A percentile compares a stretch with the other conserved stretches of the same genome.
phyloP scores from a whole-genome alignment of 116 monocot genomes.

The Papilionanthe hybrid region DNA sequence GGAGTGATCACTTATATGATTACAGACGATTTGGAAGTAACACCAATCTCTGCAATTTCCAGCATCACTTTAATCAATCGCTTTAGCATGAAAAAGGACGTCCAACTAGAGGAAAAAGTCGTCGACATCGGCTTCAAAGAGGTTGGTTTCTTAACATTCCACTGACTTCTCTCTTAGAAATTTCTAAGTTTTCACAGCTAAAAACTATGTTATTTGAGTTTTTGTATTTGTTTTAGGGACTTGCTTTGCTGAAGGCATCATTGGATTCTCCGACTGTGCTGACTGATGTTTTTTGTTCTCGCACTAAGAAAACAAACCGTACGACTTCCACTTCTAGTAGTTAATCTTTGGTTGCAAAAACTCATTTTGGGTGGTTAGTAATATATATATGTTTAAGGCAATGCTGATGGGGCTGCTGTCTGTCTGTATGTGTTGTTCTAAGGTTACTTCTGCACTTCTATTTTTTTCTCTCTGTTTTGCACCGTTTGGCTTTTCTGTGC shows the following conservation, averaged over 20 bases:
- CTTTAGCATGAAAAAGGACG: not conserved
- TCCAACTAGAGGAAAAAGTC: not conserved
- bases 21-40: constrained; percentile 3
- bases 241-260: constrained; percentile 11
- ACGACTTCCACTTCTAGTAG: no score
- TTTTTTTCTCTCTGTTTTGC: no score
- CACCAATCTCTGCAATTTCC: not conserved
- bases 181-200: not conserved
- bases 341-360: no score
- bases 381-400: no score
- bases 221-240: not conserved
- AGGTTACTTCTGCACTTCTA: no score
- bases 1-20: constrained; percentile 10
- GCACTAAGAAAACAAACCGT: not conserved
- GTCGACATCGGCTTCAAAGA: not conserved
- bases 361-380: no score
- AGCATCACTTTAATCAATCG: not conserved
- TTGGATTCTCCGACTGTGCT: not conserved
- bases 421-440: no score
- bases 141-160: not conserved
- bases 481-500: no score
- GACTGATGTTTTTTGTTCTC: constrained; percentile 7
- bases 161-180: not conserved
- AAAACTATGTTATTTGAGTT: no score
- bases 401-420: no score